Evolutionary conservation across 345 rosid species (phyloP), one percentile per base, ranked within the genome.

Genomic region (Camelina hispida): DNA sequence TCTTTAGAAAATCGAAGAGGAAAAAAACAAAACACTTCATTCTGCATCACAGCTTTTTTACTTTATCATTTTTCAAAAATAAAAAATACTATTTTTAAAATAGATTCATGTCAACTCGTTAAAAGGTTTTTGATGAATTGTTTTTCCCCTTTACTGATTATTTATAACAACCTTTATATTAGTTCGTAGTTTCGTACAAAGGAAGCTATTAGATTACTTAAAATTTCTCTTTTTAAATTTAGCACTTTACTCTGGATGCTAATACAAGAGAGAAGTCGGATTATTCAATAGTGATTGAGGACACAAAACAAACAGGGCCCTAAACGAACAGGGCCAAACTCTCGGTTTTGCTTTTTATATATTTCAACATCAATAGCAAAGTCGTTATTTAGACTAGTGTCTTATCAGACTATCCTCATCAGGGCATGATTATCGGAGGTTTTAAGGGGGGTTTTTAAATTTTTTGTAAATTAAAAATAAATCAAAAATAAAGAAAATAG

Each of bases 341-440:
- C 69, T 22, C 20, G n/a, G 28, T 52, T 52, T 75, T 51, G n/a
- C 14, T 35, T 76, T 76, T 69, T 2, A 23, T 23, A 23, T 28
- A 62, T 69, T 69, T 76, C 44, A 44, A 54, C 57, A 62, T 6
- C 14, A 35, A 68, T 56, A 60, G 20, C 57, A 51, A 51, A 68
- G 38, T 52, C 14, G 22, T 44, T 40, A 68, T 67, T 60, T 28
- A 34, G n/a, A 61, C 15, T 68, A 61, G 42, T 38, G 42, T 2
- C 42, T 38, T 38, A 9, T 38, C 20, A n/a, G n/a, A n/a, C n/a
- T n/a, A n/a, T n/a, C n/a, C n/a, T n/a, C n/a, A n/a, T n/a, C n/a
- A n/a, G n/a, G n/a, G n/a, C n/a, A n/a, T n/a, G n/a, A n/a, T n/a
- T n/a, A n/a, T n/a, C n/a, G n/a, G n/a, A n/a, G n/a, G n/a, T n/a